Conservation (phyloP, 2,329 filamentous ascomycete species). For the Fusarium praegraminearum region DNA sequence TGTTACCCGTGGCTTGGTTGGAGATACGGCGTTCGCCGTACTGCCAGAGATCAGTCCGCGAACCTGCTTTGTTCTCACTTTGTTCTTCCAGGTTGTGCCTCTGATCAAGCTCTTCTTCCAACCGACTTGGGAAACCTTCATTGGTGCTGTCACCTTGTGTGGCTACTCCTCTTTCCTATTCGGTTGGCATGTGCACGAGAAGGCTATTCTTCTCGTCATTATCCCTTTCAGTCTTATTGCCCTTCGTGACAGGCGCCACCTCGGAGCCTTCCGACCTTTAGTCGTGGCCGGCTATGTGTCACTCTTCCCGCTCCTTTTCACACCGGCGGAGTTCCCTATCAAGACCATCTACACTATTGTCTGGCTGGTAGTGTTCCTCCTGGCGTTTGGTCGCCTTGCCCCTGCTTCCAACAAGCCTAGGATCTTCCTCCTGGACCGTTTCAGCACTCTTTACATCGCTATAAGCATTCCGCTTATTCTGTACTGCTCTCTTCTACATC, state of each 20-base stretch:
- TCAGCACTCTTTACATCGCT: conserved; percentile 89
- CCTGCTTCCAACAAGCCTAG: conserved; percentile 83
- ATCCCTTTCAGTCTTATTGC: conserved; percentile 95
- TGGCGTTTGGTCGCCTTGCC: conserved; percentile 87
- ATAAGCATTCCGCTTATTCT: conserved; percentile 88
- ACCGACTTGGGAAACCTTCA: conserved; percentile 89
- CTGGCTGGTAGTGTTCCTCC: conserved; percentile 89
- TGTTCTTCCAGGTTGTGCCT: conserved; percentile 83
- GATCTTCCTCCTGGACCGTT: conserved; percentile 90
- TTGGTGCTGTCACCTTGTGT: conserved; percentile 90
- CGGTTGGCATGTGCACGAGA: conserved; percentile 98
- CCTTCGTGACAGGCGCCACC: conserved; percentile 87
- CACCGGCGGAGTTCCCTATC: conserved; percentile 89
- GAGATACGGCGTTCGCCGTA: conserved; percentile 93
- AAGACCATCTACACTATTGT: conserved; percentile 94
- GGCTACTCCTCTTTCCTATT: conserved; percentile 97
- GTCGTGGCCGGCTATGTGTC: conserved; percentile 96
- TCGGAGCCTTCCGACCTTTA: conserved; percentile 90
- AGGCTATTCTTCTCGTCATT: conserved; percentile 93
- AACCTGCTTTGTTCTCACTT: conserved; percentile 83
- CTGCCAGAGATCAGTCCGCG: conserved; percentile 86
- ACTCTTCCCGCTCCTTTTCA: conserved; percentile 93
- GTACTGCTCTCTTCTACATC: conserved; percentile 89
- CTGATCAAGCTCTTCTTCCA: conserved; percentile 84
- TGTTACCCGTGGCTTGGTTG: conserved; percentile 91